A percentile compares a stretch with the other conserved stretches of the same genome.
Conservation (phyloP, 1,284 basidiomycete species). For the Xerocomus cyaneibrunnescens region DNA sequence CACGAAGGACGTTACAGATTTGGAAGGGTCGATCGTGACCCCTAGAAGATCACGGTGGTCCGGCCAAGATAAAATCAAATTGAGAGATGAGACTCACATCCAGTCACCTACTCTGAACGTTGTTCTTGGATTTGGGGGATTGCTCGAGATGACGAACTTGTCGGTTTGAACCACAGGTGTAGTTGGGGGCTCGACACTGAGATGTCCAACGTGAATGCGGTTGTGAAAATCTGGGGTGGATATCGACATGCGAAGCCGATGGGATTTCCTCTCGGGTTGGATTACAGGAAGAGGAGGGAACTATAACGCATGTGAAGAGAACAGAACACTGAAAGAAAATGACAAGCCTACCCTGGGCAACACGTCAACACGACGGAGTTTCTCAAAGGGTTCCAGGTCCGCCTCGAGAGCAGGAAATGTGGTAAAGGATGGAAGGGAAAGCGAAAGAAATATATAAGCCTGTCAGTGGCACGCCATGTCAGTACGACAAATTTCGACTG, state of each 20-base stretch:
- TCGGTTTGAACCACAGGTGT: slow-evolving; percentile 11
- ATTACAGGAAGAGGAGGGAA: slow-evolving; percentile 25
- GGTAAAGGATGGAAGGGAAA: slow-evolving; percentile 47
- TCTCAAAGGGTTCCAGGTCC: slow-evolving; percentile 58
- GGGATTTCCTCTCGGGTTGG: slow-evolving; percentile 23
- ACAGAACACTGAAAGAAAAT: neutral
- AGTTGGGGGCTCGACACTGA: slow-evolving; percentile 1
- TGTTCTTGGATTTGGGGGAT: slow-evolving; percentile 72
- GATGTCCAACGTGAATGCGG: slow-evolving; percentile 12
- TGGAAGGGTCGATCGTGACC: slow-evolving; percentile 17
- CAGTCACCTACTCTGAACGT: slow-evolving; percentile 74
- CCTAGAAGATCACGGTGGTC: slow-evolving; percentile 14
- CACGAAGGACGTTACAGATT: slow-evolving; percentile 7
- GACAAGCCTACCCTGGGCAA: slow-evolving; percentile 35
- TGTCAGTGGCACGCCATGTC: slow-evolving; percentile 30
- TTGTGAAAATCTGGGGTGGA: slow-evolving; percentile 39
- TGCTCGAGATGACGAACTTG: slow-evolving; percentile 62
- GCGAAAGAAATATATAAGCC: slow-evolving; percentile 54
- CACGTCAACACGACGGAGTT: slow-evolving; percentile 49
- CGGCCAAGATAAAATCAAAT: slow-evolving; percentile 19
- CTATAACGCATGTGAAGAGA: slow-evolving; percentile 3
- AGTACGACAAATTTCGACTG: slow-evolving; percentile 19
- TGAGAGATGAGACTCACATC: slow-evolving; percentile 57
- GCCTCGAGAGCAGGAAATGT: slow-evolving; percentile 55
- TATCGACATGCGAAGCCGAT: slow-evolving; percentile 38